Conservation (phyloP, 495 filamentous ascomycete species). For the Parathielavia hyrcaniae region DNA sequence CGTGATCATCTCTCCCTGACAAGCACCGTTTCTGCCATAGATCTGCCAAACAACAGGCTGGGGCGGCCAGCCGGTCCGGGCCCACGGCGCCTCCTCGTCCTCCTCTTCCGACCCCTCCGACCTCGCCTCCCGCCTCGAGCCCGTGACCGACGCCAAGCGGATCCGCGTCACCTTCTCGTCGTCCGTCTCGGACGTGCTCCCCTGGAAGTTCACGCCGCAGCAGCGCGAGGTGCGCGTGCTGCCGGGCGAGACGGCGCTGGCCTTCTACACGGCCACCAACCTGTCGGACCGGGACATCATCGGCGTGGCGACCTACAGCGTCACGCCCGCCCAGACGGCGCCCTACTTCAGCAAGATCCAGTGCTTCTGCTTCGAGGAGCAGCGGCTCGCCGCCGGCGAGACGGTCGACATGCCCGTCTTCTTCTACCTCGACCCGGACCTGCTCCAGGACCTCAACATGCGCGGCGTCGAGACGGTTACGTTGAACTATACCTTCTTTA, state of each 20-base stretch:
- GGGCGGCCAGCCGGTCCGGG: constrained; percentile 85
- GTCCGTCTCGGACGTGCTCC: constrained; percentile 87
- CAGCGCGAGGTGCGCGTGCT: constrained; percentile 94
- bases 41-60: constrained; percentile 97
- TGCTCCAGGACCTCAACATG: constrained; percentile 88
- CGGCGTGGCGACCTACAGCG: constrained; percentile 94
- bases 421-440: constrained; percentile 97
- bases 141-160: constrained; percentile 72
- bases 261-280: constrained; percentile 97
- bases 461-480: constrained; percentile 89
- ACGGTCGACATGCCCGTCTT: constrained; percentile 99
- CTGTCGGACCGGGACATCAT: constrained; percentile 85
- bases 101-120: constrained; percentile 37
- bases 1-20: neutral
- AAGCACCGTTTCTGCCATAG: constrained; percentile 36
- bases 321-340: constrained; percentile 91
- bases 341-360: constrained; percentile 99
- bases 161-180: constrained; percentile 95
- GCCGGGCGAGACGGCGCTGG: constrained; percentile 92
- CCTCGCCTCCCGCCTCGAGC: constrained; percentile 64
- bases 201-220: constrained; percentile 96
- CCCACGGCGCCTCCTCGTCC: constrained; percentile 50
- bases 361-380: constrained; percentile 97
- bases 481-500: constrained; percentile 97
- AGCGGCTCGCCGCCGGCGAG: constrained; percentile 90